These are phyloP conservation scores for Dacryopinax primogenitus DNA, from an alignment of 768 basidiomycete species.

Conservation along the genomic window DNA sequence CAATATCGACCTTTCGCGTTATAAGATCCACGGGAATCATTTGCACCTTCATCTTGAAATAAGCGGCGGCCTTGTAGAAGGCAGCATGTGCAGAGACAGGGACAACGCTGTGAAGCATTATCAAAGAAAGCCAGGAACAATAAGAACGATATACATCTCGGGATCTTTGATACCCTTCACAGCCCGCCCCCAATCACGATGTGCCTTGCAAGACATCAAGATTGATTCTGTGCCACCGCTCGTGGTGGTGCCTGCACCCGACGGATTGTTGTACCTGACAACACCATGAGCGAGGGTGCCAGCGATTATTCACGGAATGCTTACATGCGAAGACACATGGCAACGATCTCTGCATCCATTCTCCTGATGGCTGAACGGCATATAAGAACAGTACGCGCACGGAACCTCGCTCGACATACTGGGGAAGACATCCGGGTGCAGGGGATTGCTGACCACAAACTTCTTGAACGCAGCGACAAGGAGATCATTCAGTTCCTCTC, in stretches of 20 bases:
- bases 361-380: conserved; percentile 51
- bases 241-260: conserved; percentile 84
- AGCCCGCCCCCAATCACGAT: conserved; percentile 79
- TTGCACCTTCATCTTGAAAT: conserved; percentile 82
- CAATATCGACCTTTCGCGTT: conserved; percentile 68
- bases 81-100: conserved; percentile 82
- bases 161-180: conserved; percentile 82
- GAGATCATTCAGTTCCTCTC: conserved; percentile 63
- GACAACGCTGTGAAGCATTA: conserved; percentile 44
- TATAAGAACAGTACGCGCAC: not conserved
- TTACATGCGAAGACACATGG: conserved; percentile 65
- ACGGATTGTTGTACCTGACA: conserved; percentile 56
- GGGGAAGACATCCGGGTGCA: conserved; percentile 90
- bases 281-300: too few species aligned
- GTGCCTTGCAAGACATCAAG: conserved; percentile 86
- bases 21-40: conserved; percentile 63
- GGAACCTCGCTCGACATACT: conserved; percentile 14
- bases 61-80: conserved; percentile 84
- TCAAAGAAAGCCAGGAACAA: not conserved
- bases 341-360: conserved; percentile 93
- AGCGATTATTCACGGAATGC: too few species aligned
- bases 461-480: conserved; percentile 68
- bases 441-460: conserved; percentile 76
- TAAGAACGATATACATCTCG: conserved; percentile 56
- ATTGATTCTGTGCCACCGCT: conserved; percentile 95